These are phyloP conservation scores for Solanum hybrid DNA, from an alignment of 305 asterid genomes.

Conservation along the genomic window DNA sequence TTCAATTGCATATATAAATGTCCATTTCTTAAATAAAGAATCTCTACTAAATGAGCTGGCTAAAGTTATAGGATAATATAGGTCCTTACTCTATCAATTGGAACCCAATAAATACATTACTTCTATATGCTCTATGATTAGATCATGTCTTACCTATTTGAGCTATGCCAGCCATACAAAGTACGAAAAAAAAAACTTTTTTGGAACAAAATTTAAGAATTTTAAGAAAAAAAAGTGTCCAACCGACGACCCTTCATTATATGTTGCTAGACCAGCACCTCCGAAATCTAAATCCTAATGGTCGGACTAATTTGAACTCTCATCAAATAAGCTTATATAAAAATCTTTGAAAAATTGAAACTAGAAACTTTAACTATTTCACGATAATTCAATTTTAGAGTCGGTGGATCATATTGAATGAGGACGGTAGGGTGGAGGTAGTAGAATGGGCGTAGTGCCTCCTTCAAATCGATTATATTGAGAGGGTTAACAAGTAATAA, in stretches of 20 bases:
- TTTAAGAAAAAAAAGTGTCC: background rate
- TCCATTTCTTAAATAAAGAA: background rate
- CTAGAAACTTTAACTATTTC: background rate
- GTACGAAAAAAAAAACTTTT: background rate
- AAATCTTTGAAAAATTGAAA: background rate
- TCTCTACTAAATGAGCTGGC: slow-evolving; percentile 21
- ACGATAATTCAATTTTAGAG: background rate
- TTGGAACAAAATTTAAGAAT: background rate
- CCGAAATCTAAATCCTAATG: background rate
- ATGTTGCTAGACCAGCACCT: background rate
- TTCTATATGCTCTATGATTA: slow-evolving; percentile 5
- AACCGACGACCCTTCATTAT: background rate
- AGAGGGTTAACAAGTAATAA: background rate
- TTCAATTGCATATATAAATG: background rate
- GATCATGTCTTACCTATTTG: slow-evolving; percentile 11
- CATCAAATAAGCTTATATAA: background rate
- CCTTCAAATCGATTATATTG: background rate
- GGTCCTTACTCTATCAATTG: slow-evolving; percentile 15
- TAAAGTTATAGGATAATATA: background rate
- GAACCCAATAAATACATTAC: slow-evolving; percentile 1
- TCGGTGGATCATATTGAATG: background rate
- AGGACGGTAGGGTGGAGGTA: background rate
- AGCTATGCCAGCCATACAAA: slow-evolving; percentile 8
- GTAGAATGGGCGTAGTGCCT: background rate
- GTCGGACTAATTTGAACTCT: background rate